Evolutionary conservation across 768 basidiomycete species (phyloP).

Genomic region (Crucibulum laeve): DNA sequence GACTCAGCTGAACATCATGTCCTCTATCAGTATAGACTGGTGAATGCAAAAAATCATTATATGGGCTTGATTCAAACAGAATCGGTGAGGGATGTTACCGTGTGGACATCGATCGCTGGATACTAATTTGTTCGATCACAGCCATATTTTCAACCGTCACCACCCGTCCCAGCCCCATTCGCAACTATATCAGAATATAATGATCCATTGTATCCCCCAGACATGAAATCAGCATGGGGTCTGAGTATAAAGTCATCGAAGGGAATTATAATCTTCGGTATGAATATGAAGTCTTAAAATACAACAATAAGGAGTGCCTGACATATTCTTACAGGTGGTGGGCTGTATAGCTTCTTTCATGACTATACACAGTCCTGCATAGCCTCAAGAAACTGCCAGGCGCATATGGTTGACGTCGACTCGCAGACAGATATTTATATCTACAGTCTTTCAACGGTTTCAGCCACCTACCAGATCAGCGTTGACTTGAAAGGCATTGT

Average conservation of each 20-base stretch:
- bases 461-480: slow-evolving; percentile 45
- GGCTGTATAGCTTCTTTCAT: slow-evolving; percentile 61
- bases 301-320: background rate
- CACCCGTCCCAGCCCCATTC: slow-evolving; percentile 48
- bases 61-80: slow-evolving; percentile 66
- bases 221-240: slow-evolving; percentile 43
- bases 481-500: slow-evolving; percentile 39
- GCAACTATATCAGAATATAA: slow-evolving; percentile 26
- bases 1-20: slow-evolving; percentile 50
- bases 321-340: too few species aligned
- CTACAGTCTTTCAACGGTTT: slow-evolving; percentile 57
- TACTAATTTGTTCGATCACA: slow-evolving; percentile 11
- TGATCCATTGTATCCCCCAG: slow-evolving; percentile 41
- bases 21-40: slow-evolving; percentile 57
- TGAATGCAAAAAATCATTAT: slow-evolving; percentile 51
- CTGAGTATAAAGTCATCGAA: slow-evolving; percentile 39
- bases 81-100: slow-evolving; percentile 43
- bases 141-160: slow-evolving; percentile 58
- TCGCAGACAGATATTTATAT: slow-evolving; percentile 38
- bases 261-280: slow-evolving; percentile 54
- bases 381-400: slow-evolving; percentile 38
- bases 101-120: background rate
- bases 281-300: background rate
- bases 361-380: slow-evolving; percentile 45
- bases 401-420: slow-evolving; percentile 43